phyloP scores from a whole-genome alignment of 1,139 yeast genomes.

The Yamadazyma siamensis region DNA sequence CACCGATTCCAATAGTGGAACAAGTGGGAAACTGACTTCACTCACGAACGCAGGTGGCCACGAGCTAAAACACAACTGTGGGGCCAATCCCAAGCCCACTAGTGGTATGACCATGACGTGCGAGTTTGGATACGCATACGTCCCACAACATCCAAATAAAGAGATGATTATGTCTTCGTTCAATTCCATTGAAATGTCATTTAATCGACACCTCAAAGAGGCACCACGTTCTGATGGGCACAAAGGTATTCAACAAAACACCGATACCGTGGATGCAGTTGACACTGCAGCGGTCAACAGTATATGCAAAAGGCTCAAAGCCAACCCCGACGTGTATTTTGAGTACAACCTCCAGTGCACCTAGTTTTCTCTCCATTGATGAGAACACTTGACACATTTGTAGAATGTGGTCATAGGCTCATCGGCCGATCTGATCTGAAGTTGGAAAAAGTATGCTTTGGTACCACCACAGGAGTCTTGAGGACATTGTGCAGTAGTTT shows the following conservation, averaged over 20 bases:
- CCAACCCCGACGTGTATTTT: slow-evolving; percentile 20
- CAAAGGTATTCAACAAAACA: too few species aligned
- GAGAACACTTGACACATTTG: slow-evolving; percentile 87
- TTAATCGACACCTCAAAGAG: slow-evolving; percentile 1
- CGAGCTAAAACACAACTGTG: too few species aligned
- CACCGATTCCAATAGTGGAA: neutral
- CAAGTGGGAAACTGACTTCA: neutral
- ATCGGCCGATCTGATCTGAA: slow-evolving; percentile 91
- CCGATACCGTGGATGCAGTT: slow-evolving; percentile 1
- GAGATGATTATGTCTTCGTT: slow-evolving; percentile 9
- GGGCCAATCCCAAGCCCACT: neutral
- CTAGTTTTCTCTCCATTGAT: slow-evolving; percentile 95
- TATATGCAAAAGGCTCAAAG: slow-evolving; percentile 9
- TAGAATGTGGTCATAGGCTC: slow-evolving; percentile 96
- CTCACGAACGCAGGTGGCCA: neutral
- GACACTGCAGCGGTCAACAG: slow-evolving; percentile 8
- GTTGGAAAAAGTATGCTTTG: slow-evolving; percentile 94
- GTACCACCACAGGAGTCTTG: slow-evolving; percentile 79
- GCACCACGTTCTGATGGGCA: too few species aligned
- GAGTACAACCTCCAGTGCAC: neutral
- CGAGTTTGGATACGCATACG: slow-evolving; percentile 8
- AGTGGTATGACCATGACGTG: neutral
- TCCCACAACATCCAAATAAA: too few species aligned
- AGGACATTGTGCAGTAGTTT: slow-evolving; percentile 86
- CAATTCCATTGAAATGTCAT: slow-evolving; percentile 8